These are phyloP conservation scores for Aspergillus sp. DNA, from an alignment of 2,329 filamentous ascomycete species.

Conservation along the genomic window DNA sequence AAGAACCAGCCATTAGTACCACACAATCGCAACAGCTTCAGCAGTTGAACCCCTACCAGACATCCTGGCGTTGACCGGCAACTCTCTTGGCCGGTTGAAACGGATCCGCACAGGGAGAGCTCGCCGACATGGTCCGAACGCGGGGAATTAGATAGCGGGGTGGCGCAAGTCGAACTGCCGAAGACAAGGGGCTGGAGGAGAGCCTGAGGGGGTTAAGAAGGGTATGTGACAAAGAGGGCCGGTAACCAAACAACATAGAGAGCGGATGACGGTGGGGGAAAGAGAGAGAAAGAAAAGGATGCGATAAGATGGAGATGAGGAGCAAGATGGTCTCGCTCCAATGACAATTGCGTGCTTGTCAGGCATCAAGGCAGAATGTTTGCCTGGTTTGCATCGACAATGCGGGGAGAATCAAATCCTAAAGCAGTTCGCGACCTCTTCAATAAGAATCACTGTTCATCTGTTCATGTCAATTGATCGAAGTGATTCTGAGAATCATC, in stretches of 20 bases:
- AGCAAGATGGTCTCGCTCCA: neutral
- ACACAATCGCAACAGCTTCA: neutral
- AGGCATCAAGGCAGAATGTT: neutral
- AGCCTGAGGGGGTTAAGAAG: neutral
- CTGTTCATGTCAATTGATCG: too few species aligned
- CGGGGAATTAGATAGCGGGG: constrained; percentile 19
- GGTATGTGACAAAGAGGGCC: neutral
- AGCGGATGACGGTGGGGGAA: neutral
- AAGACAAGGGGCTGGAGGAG: neutral
- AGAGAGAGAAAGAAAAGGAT: constrained; percentile 1
- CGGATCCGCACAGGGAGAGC: constrained; percentile 35
- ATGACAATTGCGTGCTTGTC: constrained; percentile 2
- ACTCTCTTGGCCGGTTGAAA: constrained; percentile 49
- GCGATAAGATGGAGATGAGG: neutral
- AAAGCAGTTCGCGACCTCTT: too few species aligned
- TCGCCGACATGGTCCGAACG: constrained; percentile 40
- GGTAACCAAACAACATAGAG: constrained; percentile 3
- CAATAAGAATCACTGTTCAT: too few species aligned
- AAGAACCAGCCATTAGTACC: constrained; percentile 10
- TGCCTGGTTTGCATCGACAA: too few species aligned
- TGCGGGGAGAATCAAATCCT: too few species aligned
- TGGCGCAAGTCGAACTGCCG: constrained; percentile 3
- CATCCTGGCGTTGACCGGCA: constrained; percentile 51
- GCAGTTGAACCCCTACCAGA: constrained; percentile 35
- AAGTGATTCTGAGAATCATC: too few species aligned